phyloP scores from a whole-genome alignment of 192 early-diverging fungal species.

The Entomortierella parvispora region DNA sequence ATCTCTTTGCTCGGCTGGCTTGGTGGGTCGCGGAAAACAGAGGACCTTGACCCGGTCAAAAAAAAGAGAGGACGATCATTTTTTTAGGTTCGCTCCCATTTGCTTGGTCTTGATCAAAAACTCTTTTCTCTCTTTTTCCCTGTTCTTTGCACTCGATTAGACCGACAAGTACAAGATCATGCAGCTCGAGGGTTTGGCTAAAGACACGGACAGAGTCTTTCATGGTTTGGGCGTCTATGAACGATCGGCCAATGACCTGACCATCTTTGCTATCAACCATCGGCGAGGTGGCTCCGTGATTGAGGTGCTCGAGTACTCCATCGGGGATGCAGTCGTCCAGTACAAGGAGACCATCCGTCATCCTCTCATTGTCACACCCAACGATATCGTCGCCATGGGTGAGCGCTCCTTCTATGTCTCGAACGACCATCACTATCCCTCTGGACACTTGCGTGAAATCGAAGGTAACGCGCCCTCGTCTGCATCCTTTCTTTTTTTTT shows the following conservation, averaged over 20 bases:
- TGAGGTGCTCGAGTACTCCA: slow-evolving; percentile 62
- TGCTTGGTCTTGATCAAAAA: not conserved
- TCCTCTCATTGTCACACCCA: slow-evolving; percentile 62
- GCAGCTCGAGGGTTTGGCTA: slow-evolving; percentile 47
- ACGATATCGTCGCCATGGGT: slow-evolving; percentile 66
- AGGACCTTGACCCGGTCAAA: not conserved
- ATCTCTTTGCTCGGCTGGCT: not conserved
- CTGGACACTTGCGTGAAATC: slow-evolving; percentile 37
- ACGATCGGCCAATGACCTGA: slow-evolving; percentile 55
- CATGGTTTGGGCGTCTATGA: slow-evolving; percentile 67
- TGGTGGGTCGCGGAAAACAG: not conserved
- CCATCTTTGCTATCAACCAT: slow-evolving; percentile 70
- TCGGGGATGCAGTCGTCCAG: slow-evolving; percentile 52
- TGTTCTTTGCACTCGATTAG: slow-evolving; percentile 9
- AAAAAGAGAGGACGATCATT: not conserved
- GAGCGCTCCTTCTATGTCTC: slow-evolving; percentile 66
- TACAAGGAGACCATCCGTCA: slow-evolving; percentile 63
- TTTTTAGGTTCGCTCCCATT: not conserved
- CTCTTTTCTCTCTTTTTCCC: not conserved
- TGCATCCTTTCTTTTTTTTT: not conserved
- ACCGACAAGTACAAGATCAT: slow-evolving; percentile 51
- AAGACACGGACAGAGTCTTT: slow-evolving; percentile 42
- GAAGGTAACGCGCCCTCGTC: slow-evolving; percentile 40
- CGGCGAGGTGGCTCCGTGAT: slow-evolving; percentile 60
- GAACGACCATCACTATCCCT: slow-evolving; percentile 56